These are phyloP conservation scores for Ensete glaucum DNA, from an alignment of 176 grass and related monocot species.

Conservation along the genomic window DNA sequence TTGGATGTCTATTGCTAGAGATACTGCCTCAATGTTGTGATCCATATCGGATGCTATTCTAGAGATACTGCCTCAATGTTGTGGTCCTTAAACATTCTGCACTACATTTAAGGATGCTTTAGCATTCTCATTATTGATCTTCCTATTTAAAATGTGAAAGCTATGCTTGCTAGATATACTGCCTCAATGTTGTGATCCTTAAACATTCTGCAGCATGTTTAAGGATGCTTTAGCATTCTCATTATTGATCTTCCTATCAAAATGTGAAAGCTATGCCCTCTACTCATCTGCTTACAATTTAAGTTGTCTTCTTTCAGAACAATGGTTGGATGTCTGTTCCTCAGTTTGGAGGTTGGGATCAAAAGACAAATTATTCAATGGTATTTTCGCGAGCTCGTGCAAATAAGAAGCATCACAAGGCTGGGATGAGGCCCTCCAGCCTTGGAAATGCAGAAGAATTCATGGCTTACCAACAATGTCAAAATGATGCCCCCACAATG, in stretches of 20 bases:
- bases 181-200: background rate
- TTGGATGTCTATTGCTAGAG: too few species aligned
- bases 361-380: conserved; percentile 32
- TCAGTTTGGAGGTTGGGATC: conserved; percentile 35
- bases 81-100: background rate
- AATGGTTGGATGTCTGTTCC: conserved; percentile 18
- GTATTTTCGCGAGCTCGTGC: conserved; percentile 31
- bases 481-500: conserved; percentile 6
- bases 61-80: too few species aligned
- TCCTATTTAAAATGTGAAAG: too few species aligned
- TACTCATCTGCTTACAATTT: too few species aligned
- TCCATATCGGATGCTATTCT: background rate
- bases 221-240: background rate
- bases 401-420: conserved; percentile 28
- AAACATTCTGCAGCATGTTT: background rate
- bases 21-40: background rate
- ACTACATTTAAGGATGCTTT: background rate
- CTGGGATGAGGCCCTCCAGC: background rate
- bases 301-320: conserved; percentile 11
- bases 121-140: background rate
- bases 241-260: too few species aligned
- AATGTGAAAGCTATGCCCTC: too few species aligned
- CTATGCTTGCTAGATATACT: too few species aligned
- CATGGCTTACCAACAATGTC: conserved; percentile 2
- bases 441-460: conserved; percentile 8